phyloP scores from a whole-genome alignment of 2,329 filamentous ascomycete genomes.

The Eurotiales sp. region DNA sequence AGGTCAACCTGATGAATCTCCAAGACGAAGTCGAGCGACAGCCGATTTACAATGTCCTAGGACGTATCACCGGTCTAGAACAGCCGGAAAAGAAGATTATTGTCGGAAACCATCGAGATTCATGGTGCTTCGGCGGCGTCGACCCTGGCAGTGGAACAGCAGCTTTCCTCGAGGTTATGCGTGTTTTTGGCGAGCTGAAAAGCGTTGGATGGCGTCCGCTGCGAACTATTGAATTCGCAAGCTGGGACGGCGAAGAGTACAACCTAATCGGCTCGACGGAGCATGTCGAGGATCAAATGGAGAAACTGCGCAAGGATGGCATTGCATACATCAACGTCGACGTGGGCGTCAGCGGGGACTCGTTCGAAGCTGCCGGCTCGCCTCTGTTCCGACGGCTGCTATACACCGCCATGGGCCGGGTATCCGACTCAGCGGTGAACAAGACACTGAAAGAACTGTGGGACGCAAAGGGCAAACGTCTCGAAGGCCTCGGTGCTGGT shows the following conservation, averaged over 20 bases:
- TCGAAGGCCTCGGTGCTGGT: slow-evolving; percentile 68
- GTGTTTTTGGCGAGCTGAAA: slow-evolving; percentile 76
- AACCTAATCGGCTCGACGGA: slow-evolving; percentile 93
- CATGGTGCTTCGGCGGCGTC: slow-evolving; percentile 83
- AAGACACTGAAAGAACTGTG: slow-evolving; percentile 71
- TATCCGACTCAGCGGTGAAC: slow-evolving; percentile 69
- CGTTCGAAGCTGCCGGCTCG: slow-evolving; percentile 74
- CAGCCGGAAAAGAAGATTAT: slow-evolving; percentile 78
- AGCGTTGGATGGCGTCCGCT: slow-evolving; percentile 80
- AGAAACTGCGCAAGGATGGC: slow-evolving; percentile 67
- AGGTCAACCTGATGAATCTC: slow-evolving; percentile 77
- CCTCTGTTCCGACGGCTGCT: slow-evolving; percentile 74
- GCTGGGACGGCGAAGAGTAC: slow-evolving; percentile 92
- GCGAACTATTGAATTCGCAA: slow-evolving; percentile 94
- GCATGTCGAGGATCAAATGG: slow-evolving; percentile 81
- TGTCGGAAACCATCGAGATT: slow-evolving; percentile 88
- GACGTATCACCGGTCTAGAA: slow-evolving; percentile 78
- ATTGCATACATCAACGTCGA: slow-evolving; percentile 92
- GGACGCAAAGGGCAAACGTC: slow-evolving; percentile 56
- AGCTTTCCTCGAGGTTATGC: slow-evolving; percentile 82
- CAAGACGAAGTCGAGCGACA: slow-evolving; percentile 81
- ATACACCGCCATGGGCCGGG: slow-evolving; percentile 67
- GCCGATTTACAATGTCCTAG: slow-evolving; percentile 88
- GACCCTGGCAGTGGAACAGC: slow-evolving; percentile 87
- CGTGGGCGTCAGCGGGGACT: slow-evolving; percentile 68